phyloP scores from a whole-genome alignment of 257 asterid genomes.

The Hygrophila difformis region DNA sequence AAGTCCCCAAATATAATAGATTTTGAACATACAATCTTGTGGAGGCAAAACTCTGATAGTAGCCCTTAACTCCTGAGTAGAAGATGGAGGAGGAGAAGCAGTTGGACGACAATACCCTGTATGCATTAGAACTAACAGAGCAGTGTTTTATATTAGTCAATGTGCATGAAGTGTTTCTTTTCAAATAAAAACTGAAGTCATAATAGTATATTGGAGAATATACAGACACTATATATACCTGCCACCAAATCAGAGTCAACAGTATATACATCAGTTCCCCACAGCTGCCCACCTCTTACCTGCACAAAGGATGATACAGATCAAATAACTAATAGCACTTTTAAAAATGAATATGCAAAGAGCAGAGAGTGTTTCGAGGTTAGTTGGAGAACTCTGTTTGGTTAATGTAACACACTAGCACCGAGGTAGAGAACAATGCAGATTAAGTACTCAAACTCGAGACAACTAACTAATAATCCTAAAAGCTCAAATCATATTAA shows the following conservation, averaged over 20 bases:
- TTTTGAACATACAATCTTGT: conserved; percentile 63
- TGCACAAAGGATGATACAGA: conserved; percentile 30
- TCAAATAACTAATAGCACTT: conserved; percentile 18
- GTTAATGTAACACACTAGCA: too few species aligned
- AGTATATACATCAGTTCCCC: conserved; percentile 98
- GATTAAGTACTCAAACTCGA: too few species aligned
- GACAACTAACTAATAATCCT: too few species aligned
- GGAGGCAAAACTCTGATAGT: conserved; percentile 91
- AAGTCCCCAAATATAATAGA: conserved; percentile 8
- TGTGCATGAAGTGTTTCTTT: conserved; percentile 5
- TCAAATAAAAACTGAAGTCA: neutral
- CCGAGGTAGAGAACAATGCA: too few species aligned
- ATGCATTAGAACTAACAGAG: conserved; percentile 85
- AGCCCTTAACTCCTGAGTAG: conserved; percentile 78
- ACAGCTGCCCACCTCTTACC: conserved; percentile 95
- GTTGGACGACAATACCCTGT: conserved; percentile 92
- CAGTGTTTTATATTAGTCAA: conserved; percentile 25
- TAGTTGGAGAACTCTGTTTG: too few species aligned
- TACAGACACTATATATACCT: conserved; percentile 35
- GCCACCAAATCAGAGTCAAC: conserved; percentile 99
- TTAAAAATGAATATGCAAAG: too few species aligned
- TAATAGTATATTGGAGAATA: conserved; percentile 8
- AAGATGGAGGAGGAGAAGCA: conserved; percentile 87
- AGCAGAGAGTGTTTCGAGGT: neutral
- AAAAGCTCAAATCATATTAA: too few species aligned